Evolutionary conservation across 2,329 filamentous ascomycete genomes (phyloP), one percentile per base, ranked within the genome.

Genomic region (Diplodia sapinea): DNA sequence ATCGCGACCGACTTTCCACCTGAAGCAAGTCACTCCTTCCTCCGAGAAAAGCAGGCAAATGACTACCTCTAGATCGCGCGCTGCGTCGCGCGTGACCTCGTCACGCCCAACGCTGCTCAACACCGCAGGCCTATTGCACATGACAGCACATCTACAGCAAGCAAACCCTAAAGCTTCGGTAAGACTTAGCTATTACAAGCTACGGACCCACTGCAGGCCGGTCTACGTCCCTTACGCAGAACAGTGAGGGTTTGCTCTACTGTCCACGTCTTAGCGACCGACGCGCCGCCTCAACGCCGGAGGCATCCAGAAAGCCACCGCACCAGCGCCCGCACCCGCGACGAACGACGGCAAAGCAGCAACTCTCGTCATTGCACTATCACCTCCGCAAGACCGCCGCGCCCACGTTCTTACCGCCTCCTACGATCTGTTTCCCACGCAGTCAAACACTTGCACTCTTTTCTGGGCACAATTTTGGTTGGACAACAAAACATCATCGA

Each of bases 91-190:
- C 51, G 31, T 31, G 29, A 29, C 51, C 36, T 26, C 38, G 12
- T n/a, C 36, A 47, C n/a, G 20, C 36, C 17, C 54, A 40, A 40
- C 54, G 31, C 31, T 56, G 11, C 51, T n/a, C 54, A 36, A 20
- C 12, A 40, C n/a, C 36, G 7, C 55, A 26, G 9, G 23, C 55
- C 55, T 57, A 57, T 57, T 40, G 55, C 36, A 57, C 55, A 55
- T 36, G n/a, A 55, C n/a, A 55, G 5, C n/a, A 55, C 52, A 55
- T 11, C 52, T 52, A 52, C 50, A 52, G 26, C 50, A 29, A 52
- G 13, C 52, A 55, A n/a, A 38, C 23, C 20, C 23, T 47, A 59
- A 17, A 12, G 38, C 36, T 15, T 20, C 15, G 38, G 38, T 26
- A 29, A 26, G 31, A 9, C n/a, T 33, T 33, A 1, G 20, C 26